Evolutionary conservation across 768 basidiomycete species (phyloP), one percentile per base, ranked within the genome.

Genomic region (Phylloporus rhodoxanthus): DNA sequence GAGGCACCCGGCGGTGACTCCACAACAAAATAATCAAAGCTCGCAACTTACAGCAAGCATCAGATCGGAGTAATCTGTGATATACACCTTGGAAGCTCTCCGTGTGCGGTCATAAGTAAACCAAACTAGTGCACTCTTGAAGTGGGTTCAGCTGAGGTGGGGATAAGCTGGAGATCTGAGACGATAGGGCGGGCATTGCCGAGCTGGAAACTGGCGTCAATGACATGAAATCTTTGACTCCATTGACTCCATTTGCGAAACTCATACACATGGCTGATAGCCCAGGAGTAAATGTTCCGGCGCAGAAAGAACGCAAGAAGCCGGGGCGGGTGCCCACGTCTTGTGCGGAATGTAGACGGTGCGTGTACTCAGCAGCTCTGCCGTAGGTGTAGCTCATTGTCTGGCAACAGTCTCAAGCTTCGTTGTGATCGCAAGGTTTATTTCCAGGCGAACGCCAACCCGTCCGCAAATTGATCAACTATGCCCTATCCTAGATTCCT

Each of bases 341-440:
- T 42, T 74, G 69, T 50, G 69, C 70, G 1, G 73, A 73, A 55
- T 71, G 68, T 53, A 61, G 68, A 57, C 65, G 71, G 71, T 69
- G 48, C 32, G 68, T 51, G 13, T 19, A 11, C 19, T 37, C 20
- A 30, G 11, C 25, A 20, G 11, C 20, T 38, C 25, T 7, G n/a
- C n/a, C n/a, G n/a, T n/a, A 33, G 8, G 15, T 33, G 3, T 17
- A 26, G 11, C 34, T 38, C 15, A 39, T 39, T 25, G 20, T 37
- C 36, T 25, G 43, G 42, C 10, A 19, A 54, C 42, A 73, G 83
- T 39, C 71, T 85, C 36, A 85, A 86, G 63, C 70, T 86, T 37
- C 74, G 77, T 28, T 86, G 84, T 56, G 83, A 85, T 60, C 76
- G 77, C 58, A 78, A 79, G 64, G 82, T 80, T 20, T 11, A n/a